These are phyloP conservation scores for Mycena floridula DNA, from an alignment of 768 basidiomycete species.

Conservation along the genomic window DNA sequence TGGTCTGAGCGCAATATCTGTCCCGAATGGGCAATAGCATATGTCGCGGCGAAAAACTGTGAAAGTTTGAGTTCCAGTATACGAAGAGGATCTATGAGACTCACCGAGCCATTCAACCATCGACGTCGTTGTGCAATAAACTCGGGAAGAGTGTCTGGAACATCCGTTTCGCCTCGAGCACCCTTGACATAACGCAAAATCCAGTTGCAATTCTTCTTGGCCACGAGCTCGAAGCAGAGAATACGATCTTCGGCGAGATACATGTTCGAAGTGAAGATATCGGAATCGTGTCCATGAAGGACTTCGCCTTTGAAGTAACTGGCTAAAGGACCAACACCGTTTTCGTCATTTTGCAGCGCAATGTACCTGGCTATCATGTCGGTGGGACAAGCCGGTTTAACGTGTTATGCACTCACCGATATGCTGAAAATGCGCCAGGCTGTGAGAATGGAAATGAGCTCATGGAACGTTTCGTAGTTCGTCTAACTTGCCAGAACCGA, in stretches of 20 bases:
- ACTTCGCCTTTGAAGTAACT: conserved; percentile 98
- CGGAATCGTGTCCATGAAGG: conserved; percentile 75
- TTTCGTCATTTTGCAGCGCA: conserved; percentile 79
- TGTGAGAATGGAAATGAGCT: conserved; percentile 16
- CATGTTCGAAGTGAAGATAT: conserved; percentile 96
- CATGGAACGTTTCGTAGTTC: too few species aligned
- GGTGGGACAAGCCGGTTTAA: too few species aligned
- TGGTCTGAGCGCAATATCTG: conserved; percentile 82
- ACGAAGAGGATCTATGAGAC: too few species aligned
- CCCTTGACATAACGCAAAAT: conserved; percentile 95
- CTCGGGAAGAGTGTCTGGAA: conserved; percentile 87
- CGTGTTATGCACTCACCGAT: conserved; percentile 50
- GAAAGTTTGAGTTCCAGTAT: too few species aligned
- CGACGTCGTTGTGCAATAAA: conserved; percentile 90
- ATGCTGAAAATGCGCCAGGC: conserved; percentile 95
- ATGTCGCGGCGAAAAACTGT: conserved; percentile 95
- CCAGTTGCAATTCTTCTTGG: conserved; percentile 77
- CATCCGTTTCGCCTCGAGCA: conserved; percentile 90
- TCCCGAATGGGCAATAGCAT: conserved; percentile 83
- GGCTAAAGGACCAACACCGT: conserved; percentile 80
- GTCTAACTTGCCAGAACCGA: conserved; percentile 70
- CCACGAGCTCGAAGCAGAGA: conserved; percentile 74
- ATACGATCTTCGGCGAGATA: conserved; percentile 91
- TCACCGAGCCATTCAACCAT: conserved; percentile 87
- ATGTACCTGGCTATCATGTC: conserved; percentile 79